Percentiles rank a stretch among this genome's conserved stretches.
Conservation (phyloP, 192 early-diverging fungal species). For the Podila epicladia region DNA sequence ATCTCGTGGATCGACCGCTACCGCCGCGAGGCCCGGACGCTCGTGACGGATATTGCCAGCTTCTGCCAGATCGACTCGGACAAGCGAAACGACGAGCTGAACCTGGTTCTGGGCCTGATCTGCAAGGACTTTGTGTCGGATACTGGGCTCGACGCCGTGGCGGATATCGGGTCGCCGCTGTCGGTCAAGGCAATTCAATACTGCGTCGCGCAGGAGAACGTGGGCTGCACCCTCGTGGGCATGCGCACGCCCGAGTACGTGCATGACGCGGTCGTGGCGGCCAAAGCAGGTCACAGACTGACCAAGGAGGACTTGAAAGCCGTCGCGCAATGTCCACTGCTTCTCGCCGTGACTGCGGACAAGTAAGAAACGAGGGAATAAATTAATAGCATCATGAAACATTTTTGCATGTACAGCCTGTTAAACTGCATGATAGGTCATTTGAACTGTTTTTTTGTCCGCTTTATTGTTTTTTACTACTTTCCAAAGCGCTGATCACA, state of each 20-base stretch:
- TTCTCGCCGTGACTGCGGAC: slow-evolving; percentile 11
- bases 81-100: slow-evolving; percentile 64
- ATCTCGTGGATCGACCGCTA: slow-evolving; percentile 59
- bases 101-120: slow-evolving; percentile 56
- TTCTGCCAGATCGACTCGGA: slow-evolving; percentile 62
- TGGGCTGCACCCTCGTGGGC: slow-evolving; percentile 69
- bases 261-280: slow-evolving; percentile 59
- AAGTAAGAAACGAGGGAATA: neutral
- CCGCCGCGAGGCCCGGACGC: slow-evolving; percentile 29
- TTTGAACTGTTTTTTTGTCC: too few species aligned
- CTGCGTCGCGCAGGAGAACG: slow-evolving; percentile 52
- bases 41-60: slow-evolving; percentile 48
- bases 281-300: slow-evolving; percentile 32
- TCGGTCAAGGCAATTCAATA: slow-evolving; percentile 62
- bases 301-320: slow-evolving; percentile 41
- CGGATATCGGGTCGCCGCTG: slow-evolving; percentile 57
- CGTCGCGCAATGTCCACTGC: slow-evolving; percentile 52
- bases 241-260: slow-evolving; percentile 71
- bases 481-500: slow-evolving; percentile 55
- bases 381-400: neutral
- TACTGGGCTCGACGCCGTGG: slow-evolving; percentile 22
- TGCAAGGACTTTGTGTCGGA: slow-evolving; percentile 48
- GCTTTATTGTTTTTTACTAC: neutral
- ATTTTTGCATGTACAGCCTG: too few species aligned
- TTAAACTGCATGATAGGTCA: too few species aligned